Conservation (phyloP, 345 rosid species). For the Rubroshorea leprosula region DNA sequence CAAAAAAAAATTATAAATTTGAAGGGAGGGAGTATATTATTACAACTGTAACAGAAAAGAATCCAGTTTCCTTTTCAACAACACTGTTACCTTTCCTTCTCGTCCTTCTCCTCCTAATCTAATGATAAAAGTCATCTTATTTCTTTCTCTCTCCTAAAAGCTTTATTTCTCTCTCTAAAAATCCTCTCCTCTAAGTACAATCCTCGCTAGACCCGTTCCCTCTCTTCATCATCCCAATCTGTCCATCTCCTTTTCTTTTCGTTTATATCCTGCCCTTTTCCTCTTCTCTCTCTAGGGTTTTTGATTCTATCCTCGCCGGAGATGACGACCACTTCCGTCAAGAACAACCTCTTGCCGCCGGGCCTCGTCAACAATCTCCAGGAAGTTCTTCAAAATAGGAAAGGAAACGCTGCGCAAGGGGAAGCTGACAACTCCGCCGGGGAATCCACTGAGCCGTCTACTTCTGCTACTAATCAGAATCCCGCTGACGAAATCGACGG, state of each 20-base stretch:
- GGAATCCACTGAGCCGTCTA: slow-evolving; percentile 43
- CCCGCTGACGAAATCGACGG: slow-evolving; percentile 31
- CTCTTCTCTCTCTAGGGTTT: slow-evolving; percentile 15
- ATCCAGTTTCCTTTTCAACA: not conserved
- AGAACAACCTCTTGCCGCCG: slow-evolving; percentile 60
- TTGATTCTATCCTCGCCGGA: not conserved
- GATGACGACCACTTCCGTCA: slow-evolving; percentile 42
- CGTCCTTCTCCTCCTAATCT: not conserved
- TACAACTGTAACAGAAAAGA: too few relatives aligned
- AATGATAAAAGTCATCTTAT: not conserved
- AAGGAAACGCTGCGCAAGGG: slow-evolving; percentile 24
- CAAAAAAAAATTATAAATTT: too few relatives aligned
- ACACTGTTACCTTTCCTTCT: not conserved
- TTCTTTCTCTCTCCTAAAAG: slow-evolving; percentile 8
- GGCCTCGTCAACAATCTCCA: slow-evolving; percentile 82
- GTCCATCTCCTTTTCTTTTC: slow-evolving; percentile 1
- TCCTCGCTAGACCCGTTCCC: slow-evolving; percentile 23
- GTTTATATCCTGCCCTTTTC: slow-evolving; percentile 5
- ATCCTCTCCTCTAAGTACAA: not conserved
- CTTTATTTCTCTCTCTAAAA: not conserved
- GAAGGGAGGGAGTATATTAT: too few relatives aligned
- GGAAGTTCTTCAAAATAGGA: slow-evolving; percentile 61
- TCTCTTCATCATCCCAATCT: not conserved
- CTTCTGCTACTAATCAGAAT: slow-evolving; percentile 41
- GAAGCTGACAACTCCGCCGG: slow-evolving; percentile 15